Conservation (phyloP, 2,329 filamentous ascomycete species). For the Dryadomyces quercus-mongolicae region DNA sequence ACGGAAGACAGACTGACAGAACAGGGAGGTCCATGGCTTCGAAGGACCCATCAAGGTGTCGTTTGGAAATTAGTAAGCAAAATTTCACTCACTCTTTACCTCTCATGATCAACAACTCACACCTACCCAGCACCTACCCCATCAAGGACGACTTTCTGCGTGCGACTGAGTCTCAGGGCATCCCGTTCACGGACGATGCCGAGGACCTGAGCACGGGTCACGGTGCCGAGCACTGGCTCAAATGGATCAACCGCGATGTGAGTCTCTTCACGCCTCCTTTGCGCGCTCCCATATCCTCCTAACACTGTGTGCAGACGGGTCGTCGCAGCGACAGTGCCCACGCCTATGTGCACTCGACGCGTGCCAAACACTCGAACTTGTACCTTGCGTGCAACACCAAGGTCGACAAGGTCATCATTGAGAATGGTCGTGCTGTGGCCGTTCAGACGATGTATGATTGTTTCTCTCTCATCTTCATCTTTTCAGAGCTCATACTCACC, state of each 20-base stretch:
- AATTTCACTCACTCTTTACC: neutral
- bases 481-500: constrained; percentile 7
- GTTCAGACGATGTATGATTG: constrained; percentile 49
- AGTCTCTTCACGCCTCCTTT: constrained; percentile 10
- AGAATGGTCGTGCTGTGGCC: constrained; percentile 58
- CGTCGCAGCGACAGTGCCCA: constrained; percentile 67
- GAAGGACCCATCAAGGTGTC: constrained; percentile 75
- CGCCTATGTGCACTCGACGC: constrained; percentile 66
- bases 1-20: neutral
- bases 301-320: constrained; percentile 35
- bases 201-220: constrained; percentile 58
- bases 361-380: constrained; percentile 56
- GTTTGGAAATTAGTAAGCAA: constrained; percentile 54
- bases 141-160: constrained; percentile 73
- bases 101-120: constrained; percentile 13
- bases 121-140: constrained; percentile 47
- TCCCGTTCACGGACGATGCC: constrained; percentile 63
- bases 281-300: neutral
- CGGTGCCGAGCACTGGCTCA: constrained; percentile 72
- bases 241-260: constrained; percentile 55
- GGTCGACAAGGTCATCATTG: constrained; percentile 64
- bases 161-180: constrained; percentile 60
- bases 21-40: constrained; percentile 57
- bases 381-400: constrained; percentile 67
- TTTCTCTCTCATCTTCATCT: constrained; percentile 6